phyloP scores from a whole-genome alignment of 2,329 filamentous ascomycete genomes.

The Phialocephala sp. region DNA sequence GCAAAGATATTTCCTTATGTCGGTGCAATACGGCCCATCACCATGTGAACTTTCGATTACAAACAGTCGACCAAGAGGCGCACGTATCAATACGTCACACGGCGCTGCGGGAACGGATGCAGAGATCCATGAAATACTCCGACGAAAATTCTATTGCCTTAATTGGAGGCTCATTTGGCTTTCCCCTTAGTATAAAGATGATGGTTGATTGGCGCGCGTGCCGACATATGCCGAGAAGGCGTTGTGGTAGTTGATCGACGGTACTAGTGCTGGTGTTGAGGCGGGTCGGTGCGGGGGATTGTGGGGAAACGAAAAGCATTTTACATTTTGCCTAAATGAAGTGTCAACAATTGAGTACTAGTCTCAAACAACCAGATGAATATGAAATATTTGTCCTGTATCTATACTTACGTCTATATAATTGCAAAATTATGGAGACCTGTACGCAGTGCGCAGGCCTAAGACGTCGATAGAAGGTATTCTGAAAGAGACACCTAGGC shows the following conservation, averaged over 20 bases:
- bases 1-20: not conserved
- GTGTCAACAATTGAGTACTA: slow-evolving; percentile 4
- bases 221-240: not conserved
- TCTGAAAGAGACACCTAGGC: not conserved
- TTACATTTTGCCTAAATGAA: slow-evolving; percentile 9
- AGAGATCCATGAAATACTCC: not conserved
- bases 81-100: not conserved
- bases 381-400: not conserved
- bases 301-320: slow-evolving; percentile 4
- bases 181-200: not conserved
- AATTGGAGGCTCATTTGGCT: not conserved
- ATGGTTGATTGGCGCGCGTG: not conserved
- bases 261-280: not conserved
- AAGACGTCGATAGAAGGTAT: not conserved
- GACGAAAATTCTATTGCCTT: not conserved
- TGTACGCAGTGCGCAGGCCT: too few species aligned
- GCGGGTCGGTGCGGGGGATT: not conserved
- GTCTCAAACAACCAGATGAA: slow-evolving; percentile 6
- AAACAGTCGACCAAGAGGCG: not conserved
- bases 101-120: not conserved
- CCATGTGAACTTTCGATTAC: not conserved
- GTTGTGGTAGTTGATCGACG: not conserved
- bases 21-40: not conserved
- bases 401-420: not conserved
- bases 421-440: not conserved